These are phyloP conservation scores for barrel medic (Medicago truncatula) DNA, from an alignment of 306 rosid species.

Conservation along the genomic window MtrunA17r5.0-ANR NC_053044.1:35944001-35944500, in stretches of 20 bases:
- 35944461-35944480: neutral
- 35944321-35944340: slow-evolving; percentile 61
- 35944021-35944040: too few species aligned
- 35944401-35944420: neutral
- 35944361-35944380: slow-evolving; percentile 61
- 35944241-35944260: slow-evolving; percentile 71
- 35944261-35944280: slow-evolving; percentile 64
- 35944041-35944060: too few species aligned
- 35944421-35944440: slow-evolving; percentile 18
- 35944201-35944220: slow-evolving; percentile 52
- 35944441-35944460: neutral
- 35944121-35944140: too few species aligned
- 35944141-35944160: too few species aligned
- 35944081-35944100: too few species aligned
- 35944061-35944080: too few species aligned
- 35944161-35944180: too few species aligned
- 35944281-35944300: slow-evolving; percentile 56
- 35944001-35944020: too few species aligned
- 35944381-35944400: slow-evolving; percentile 73
- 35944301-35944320: slow-evolving; percentile 64
- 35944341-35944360: slow-evolving; percentile 61
- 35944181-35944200: too few species aligned
- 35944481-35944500: slow-evolving; percentile 59
- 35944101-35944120: too few species aligned
- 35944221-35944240: slow-evolving; percentile 64